These are phyloP conservation scores for Nigrospora sphaerica DNA, from an alignment of 2,329 filamentous ascomycete genomes.

Conservation along the genomic window DNA sequence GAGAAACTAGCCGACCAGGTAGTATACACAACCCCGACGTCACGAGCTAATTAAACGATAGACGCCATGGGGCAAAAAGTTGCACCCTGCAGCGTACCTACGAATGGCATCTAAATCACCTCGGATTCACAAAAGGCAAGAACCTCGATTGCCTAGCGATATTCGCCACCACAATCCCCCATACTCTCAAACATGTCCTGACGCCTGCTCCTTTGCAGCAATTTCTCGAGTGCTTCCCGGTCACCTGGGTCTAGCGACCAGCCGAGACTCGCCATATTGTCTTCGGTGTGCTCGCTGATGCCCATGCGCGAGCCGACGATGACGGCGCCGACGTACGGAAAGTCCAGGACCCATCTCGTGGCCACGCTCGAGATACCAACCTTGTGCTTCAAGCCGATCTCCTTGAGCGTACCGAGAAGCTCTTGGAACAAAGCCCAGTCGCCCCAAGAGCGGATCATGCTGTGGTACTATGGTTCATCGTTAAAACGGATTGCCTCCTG, in stretches of 20 bases:
- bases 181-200: constrained; percentile 15
- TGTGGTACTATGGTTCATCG: constrained; percentile 17
- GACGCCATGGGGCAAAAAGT: no score
- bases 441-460: constrained; percentile 22
- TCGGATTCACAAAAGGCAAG: no score
- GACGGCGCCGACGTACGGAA: constrained; percentile 23
- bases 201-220: constrained; percentile 10
- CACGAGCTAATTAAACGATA: no score
- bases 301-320: constrained; percentile 25
- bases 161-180: constrained; percentile 26
- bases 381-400: constrained; percentile 14
- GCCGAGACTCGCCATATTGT: constrained; percentile 18
- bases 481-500: neutral
- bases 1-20: no score
- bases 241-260: constrained; percentile 17
- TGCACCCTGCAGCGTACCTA: no score
- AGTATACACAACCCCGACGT: no score
- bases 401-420: constrained; percentile 15
- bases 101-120: no score
- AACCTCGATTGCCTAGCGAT: constrained; percentile 6
- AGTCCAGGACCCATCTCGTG: constrained; percentile 25
- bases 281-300: constrained; percentile 15
- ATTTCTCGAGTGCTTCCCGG: constrained; percentile 11
- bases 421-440: constrained; percentile 21
- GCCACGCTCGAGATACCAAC: constrained; percentile 23